Conservation (phyloP, 192 early-diverging fungal genomes). For the Cladochytrium replicatum region DNA sequence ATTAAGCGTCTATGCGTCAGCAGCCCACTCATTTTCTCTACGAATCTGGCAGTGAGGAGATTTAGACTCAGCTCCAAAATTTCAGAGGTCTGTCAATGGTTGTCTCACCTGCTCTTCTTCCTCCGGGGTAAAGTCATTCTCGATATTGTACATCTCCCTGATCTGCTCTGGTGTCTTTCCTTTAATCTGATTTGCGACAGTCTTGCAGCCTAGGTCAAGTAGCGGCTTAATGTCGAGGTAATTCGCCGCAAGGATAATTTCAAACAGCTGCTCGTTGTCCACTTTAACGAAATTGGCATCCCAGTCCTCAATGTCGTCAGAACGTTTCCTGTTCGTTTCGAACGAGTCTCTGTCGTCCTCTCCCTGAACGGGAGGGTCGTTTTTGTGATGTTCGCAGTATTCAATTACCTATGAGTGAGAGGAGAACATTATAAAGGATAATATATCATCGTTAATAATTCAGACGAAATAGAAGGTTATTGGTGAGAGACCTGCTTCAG, state of each 20-base stretch:
- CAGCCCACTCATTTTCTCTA: slow-evolving; percentile 45
- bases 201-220: slow-evolving; percentile 95
- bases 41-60: no score
- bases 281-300: slow-evolving; percentile 46
- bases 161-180: slow-evolving; percentile 89
- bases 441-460: not conserved
- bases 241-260: slow-evolving; percentile 70
- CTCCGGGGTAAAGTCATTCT: slow-evolving; percentile 91
- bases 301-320: slow-evolving; percentile 49
- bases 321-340: slow-evolving; percentile 3
- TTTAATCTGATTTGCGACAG: slow-evolving; percentile 96
- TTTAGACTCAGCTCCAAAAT: no score
- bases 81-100: no score
- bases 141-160: slow-evolving; percentile 91
- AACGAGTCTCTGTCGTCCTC: slow-evolving; percentile 33
- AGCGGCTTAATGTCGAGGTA: slow-evolving; percentile 95
- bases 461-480: not conserved
- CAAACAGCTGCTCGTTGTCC: slow-evolving; percentile 46
- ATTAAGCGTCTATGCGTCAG: slow-evolving; percentile 27
- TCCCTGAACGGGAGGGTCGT: slow-evolving; percentile 29
- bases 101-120: slow-evolving; percentile 83
- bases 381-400: slow-evolving; percentile 45
- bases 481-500: slow-evolving; percentile 22
- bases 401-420: slow-evolving; percentile 27
- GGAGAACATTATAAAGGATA: not conserved